These are phyloP conservation scores for Fallopia convolvulus DNA, from an alignment of 148 eudicot species.

Conservation along the genomic window DNA sequence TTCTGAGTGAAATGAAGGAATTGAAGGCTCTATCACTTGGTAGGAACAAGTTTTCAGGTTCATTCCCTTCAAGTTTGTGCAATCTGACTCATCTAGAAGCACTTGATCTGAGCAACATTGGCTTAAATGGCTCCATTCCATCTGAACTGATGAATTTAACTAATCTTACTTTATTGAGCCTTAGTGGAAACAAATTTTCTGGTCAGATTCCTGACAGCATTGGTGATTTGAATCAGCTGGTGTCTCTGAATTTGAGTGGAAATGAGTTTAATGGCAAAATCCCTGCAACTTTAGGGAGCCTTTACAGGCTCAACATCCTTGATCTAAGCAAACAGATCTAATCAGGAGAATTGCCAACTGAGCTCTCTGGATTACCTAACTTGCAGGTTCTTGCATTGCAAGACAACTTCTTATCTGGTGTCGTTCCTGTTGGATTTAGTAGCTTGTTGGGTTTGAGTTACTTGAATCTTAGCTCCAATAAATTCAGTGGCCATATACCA, in stretches of 20 bases:
- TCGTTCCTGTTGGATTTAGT: conserved; percentile 75
- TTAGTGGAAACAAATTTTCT: conserved; percentile 45
- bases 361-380: conserved; percentile 63
- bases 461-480: conserved; percentile 71
- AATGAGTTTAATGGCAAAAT: conserved; percentile 50
- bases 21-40: conserved; percentile 46
- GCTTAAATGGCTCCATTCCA: conserved; percentile 41
- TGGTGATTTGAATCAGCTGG: conserved; percentile 37
- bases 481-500: conserved; percentile 59
- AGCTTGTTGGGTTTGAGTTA: conserved; percentile 54
- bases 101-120: conserved; percentile 40
- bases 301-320: conserved; percentile 50
- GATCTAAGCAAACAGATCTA: conserved; percentile 67
- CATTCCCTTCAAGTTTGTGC: conserved; percentile 32
- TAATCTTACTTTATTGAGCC: conserved; percentile 46
- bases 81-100: conserved; percentile 27
- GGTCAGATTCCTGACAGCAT: conserved; percentile 35
- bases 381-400: conserved; percentile 59
- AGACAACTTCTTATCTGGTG: conserved; percentile 51
- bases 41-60: conserved; percentile 46
- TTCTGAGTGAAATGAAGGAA: conserved; percentile 36
- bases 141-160: conserved; percentile 32
- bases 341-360: conserved; percentile 59
- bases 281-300: conserved; percentile 49
- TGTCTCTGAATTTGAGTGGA: conserved; percentile 56